A percentile compares a stretch with the other conserved stretches of the same genome.
Conservation (phyloP, 2,329 filamentous ascomycete genomes). For the Metarhizium brunneum region DNA sequence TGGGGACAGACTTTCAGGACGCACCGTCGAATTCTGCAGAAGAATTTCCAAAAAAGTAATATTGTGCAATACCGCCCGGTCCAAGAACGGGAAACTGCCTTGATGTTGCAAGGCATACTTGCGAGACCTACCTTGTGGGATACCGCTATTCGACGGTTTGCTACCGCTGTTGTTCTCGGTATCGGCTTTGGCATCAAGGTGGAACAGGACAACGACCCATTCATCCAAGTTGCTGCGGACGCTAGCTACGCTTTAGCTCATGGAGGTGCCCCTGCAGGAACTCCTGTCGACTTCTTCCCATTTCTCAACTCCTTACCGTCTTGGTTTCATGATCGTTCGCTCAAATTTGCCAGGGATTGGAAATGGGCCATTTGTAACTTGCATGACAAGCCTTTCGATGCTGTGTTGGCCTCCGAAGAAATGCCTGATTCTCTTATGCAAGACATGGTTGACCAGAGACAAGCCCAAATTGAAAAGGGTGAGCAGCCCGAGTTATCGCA, state of each 20-base stretch:
- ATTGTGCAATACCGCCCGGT: constrained; percentile 23
- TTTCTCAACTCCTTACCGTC: constrained; percentile 31
- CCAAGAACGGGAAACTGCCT: constrained; percentile 24
- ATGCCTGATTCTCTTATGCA: constrained; percentile 20
- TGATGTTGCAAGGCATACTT: constrained; percentile 21
- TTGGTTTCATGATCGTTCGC: constrained; percentile 22
- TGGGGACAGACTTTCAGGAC: constrained; percentile 32
- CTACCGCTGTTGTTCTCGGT: constrained; percentile 30
- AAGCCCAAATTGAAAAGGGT: constrained; percentile 16
- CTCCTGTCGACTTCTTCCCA: constrained; percentile 39
- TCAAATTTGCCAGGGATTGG: constrained; percentile 20
- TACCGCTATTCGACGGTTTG: constrained; percentile 25
- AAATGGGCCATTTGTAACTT: constrained; percentile 26
- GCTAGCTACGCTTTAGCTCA: constrained; percentile 19
- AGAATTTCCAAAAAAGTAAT: constrained; percentile 29
- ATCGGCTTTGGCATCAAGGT: constrained; percentile 35
- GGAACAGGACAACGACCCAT: constrained; percentile 25
- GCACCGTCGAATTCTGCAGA: constrained; percentile 35
- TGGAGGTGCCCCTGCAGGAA: constrained; percentile 21
- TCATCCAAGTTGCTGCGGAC: constrained; percentile 27
- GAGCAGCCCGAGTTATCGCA: constrained; percentile 23
- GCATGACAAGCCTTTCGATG: constrained; percentile 34
- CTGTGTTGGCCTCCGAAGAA: constrained; percentile 19
- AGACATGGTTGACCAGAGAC: constrained; percentile 16
- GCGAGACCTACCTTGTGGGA: constrained; percentile 26